Conservation (phyloP, 768 basidiomycete genomes). For the Rhizopogon vulgaris region DNA sequence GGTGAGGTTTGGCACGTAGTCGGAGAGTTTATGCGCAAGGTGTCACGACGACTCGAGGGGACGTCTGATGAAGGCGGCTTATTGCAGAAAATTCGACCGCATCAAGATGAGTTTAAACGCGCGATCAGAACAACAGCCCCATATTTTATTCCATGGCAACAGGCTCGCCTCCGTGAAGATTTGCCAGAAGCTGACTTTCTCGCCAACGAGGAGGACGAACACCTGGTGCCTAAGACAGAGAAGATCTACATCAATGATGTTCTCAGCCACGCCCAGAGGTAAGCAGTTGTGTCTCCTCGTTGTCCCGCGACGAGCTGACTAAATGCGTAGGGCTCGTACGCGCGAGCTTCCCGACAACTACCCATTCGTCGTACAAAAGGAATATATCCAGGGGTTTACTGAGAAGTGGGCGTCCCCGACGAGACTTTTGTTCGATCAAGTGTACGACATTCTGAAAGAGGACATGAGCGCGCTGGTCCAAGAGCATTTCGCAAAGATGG, state of each 20-base stretch:
- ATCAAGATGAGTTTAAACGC: conserved; percentile 39
- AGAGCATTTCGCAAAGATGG: conserved; percentile 45
- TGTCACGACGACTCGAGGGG: conserved; percentile 45
- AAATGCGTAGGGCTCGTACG: conserved; percentile 48
- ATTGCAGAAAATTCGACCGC: conserved; percentile 48
- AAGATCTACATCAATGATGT: conserved; percentile 51
- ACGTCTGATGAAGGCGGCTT: conserved; percentile 46
- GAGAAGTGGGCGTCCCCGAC: conserved; percentile 46
- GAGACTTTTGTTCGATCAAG: conserved; percentile 33
- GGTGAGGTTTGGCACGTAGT: conserved; percentile 50
- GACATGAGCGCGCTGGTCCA: conserved; percentile 39
- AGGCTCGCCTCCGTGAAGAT: not conserved
- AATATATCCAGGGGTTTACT: conserved; percentile 41
- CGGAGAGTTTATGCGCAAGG: conserved; percentile 38
- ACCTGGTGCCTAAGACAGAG: not conserved
- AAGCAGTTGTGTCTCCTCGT: conserved; percentile 11
- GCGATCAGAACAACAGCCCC: conserved; percentile 51
- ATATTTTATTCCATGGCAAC: conserved; percentile 46
- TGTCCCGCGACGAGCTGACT: not conserved
- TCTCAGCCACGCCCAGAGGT: conserved; percentile 40
- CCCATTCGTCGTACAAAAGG: conserved; percentile 53
- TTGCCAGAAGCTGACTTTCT: conserved; percentile 26
- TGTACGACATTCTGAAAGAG: conserved; percentile 30
- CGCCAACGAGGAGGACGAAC: conserved; percentile 31
- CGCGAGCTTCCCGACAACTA: conserved; percentile 66